Evolutionary conservation across 192 early-diverging fungal species (phyloP), one percentile per base, ranked within the genome.

Genomic region (Mortierella claussenii): DNA sequence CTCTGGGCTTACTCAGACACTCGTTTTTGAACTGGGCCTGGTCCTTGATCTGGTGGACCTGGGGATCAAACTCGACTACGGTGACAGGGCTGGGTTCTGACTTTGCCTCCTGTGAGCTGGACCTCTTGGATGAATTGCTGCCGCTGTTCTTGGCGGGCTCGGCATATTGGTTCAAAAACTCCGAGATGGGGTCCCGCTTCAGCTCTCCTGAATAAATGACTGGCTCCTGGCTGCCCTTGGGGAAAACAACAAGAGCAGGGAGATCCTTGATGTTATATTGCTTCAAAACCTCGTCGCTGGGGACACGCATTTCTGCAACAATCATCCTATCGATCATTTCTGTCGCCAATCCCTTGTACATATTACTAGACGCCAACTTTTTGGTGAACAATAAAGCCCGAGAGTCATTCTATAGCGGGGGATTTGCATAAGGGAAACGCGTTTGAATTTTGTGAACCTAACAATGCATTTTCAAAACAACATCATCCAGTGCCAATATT

Each of bases 271-370:
- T 67, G 28, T 88, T 83, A 46, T 91, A 83, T 36, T 82, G 84
- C 8, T 83, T 81, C 30, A 90, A 23, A 23, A 87, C 61, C 2
- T 79, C 79, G 37, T 68, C 63, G 20, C 83, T 87, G 1, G 89
- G 79, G 10, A 82, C 68, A 31, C 83, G 80, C 17, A 94, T 87
- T 48, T 94, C 91, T 0, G 89, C 95, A 55, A 97, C 87, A 24
- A 82, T 42, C 64, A 97, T 79, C 23, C 85, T 83, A 60, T 87
- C 78, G 58, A 86, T 79, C 74, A 91, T 92, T 55, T 92, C 90
- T 27, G 90, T 86, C 10, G 93, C 92, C 15, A 98, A 62, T 23
- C 93, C 93, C 71, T 95, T 96, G 83, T 94, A 94, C 43, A 98
- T 85, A 34, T 92, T 86, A 28, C 95, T 88, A 4, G 92, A 88